A percentile compares a stretch with the other conserved stretches of the same genome.
phyloP scores from a whole-genome alignment of 2,329 filamentous ascomycete genomes.

The Cryphonectria japonica region DNA sequence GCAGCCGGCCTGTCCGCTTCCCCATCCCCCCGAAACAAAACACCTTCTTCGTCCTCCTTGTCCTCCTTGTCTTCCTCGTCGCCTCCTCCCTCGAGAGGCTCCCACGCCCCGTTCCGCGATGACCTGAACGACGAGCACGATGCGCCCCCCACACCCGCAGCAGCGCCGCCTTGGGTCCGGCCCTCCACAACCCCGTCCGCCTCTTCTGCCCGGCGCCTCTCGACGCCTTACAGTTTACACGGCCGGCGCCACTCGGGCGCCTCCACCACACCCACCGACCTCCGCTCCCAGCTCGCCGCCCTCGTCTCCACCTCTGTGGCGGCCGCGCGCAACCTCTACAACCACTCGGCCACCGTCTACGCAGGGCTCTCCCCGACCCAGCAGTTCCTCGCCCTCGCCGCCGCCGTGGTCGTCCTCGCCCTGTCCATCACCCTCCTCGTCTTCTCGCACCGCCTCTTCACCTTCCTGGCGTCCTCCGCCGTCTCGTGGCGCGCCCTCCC shows the following conservation, averaged over 20 bases:
- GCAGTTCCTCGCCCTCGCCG: conserved; percentile 59
- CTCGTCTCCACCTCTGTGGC: conserved; percentile 46
- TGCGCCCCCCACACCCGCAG: conserved; percentile 41
- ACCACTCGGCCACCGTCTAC: conserved; percentile 54
- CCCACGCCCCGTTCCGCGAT: conserved; percentile 34
- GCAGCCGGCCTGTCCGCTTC: conserved; percentile 54
- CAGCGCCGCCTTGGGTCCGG: conserved; percentile 47
- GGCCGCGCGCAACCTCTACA: conserved; percentile 48
- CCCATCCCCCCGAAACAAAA: conserved; percentile 35
- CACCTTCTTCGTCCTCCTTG: conserved; percentile 32
- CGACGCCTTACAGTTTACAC: conserved; percentile 45
- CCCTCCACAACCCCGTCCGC: conserved; percentile 11
- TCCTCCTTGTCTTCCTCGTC: conserved; percentile 34
- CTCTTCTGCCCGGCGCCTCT: conserved; percentile 44
- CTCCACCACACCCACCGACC: conserved; percentile 40
- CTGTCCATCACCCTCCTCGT: conserved; percentile 71
- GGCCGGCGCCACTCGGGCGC: conserved; percentile 35
- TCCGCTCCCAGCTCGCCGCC: conserved; percentile 33
- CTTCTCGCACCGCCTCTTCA: conserved; percentile 81
- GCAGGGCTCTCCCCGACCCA: conserved; percentile 63
- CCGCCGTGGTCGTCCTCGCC: conserved; percentile 53
- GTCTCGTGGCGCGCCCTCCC: conserved; percentile 74
- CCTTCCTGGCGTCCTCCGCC: conserved; percentile 72
- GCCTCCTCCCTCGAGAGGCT: conserved; percentile 1
- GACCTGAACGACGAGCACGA: conserved; percentile 35